Base-by-base conservation (phyloP, 2,329 filamentous ascomycete genomes). In the Ciborinia camelliae region DNA sequence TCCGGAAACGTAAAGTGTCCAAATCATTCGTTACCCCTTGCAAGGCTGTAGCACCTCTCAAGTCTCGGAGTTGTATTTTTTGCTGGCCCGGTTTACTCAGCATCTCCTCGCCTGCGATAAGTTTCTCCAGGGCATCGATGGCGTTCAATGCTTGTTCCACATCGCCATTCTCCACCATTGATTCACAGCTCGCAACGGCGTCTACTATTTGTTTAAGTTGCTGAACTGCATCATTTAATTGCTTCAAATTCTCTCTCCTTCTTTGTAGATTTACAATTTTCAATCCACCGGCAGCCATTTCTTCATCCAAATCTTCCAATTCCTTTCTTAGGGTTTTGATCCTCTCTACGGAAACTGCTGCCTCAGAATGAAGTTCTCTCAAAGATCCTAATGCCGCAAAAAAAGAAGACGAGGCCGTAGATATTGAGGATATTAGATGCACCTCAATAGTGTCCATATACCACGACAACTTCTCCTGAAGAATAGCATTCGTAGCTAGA, bases 401-500 rank as follows among this genome's bases (percentile, higher is more conserved):
- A 77, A 99, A 99, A 0, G 94, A 97, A 0, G 92, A 92, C 0
- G 95, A 98, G 1, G 95, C 95, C 0, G 91, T 92, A 2, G 94
- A 98, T 68, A 99, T 99, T 0, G 93, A 97, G 39, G 91, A 92
- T 71, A 99, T 97, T 9, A 99, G 81, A 75, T 99, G 95, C 63
- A 99, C 92, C 75, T 99, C 95, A 28, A 99, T 92, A 0, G 95
- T 99, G 75, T 99, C 95, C 92, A 99, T 97, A 76, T 99, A 99
- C 95, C 95, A 99, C 0, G 95, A 98, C 15, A 99, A 81, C 77
- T 99, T 99, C 77, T 99, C 95, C 75, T 99, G 95, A 43, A 99
- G 77, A 65, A 99, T 99, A 0, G 95, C 95, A 77, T 99, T 99
- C 0, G 93, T 97, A 9, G 94, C 94, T 35, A 99, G 81, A 1